Base-by-base conservation (phyloP, 2,329 filamentous ascomycete genomes). In the Colletotrichum sp. region DNA sequence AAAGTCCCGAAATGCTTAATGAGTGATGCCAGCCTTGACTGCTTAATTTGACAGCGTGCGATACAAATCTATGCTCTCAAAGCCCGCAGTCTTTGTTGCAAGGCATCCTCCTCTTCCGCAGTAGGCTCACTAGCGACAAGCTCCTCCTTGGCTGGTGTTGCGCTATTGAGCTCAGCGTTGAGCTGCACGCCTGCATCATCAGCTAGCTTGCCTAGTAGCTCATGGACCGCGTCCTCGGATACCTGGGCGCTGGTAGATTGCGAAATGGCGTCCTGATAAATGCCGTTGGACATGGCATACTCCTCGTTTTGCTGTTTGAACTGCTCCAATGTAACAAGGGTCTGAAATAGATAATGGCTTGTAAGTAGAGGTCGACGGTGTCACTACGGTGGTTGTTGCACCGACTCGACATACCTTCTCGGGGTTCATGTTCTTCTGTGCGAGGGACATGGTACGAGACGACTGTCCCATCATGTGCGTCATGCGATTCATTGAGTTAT, bases 121-220 rank as follows among this genome's bases (percentile, higher is more conserved):
- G 93, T 94, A 4, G 94, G 94, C 78, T 94, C 94, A 75, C 89
- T 89, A 21, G 90, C 87, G 1, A 90, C 87, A 9, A 93, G 90
- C 63, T 93, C 92, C 30, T 89, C 88, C 80, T 88, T 90, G 78
- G 89, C 88, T 26, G 90, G 88, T 55, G 88, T 89, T 4, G 90
- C 89, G 73, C 88, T 84, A 80, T 87, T 90, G 78, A 98, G 92
- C 85, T 97, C 95, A 82, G 94, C 91, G 79, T 92, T 92, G 77
- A 98, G 88, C 85, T 97, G 94, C 69, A 98, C 91, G 70, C 96
- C 96, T 12, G 95, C 95, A 84, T 98, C 95, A 84, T 98, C 96
- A 78, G 95, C 95, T 59, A 97, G 92, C 86, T 98, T 94, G 78
- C 92, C 94, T 86, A 98, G 94, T 77, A 98, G 87, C 79, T 95